Evolutionary conservation across 2,329 filamentous ascomycete species (phyloP), one percentile per base, ranked within the genome.

Genomic region (Arthrobotrys pseudoclavata): DNA sequence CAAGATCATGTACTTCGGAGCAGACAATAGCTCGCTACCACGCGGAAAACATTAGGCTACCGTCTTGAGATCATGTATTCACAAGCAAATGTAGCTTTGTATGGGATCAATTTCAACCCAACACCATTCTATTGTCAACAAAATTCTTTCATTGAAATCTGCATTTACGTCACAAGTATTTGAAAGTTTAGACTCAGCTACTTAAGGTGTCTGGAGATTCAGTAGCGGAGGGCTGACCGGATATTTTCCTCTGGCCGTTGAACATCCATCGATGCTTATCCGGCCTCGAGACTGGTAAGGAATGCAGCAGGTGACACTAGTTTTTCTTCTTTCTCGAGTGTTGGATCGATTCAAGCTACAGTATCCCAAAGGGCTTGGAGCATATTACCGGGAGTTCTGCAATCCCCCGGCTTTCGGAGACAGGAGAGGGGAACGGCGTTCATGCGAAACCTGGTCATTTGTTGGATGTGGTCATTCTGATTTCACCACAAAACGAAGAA

Each of bases 31-130:
- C 45, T 13, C 15, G 22, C 45, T 15, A 26, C 12, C 12, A 15
- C 2, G 31, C 10, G 22, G 47, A 53, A 31, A 53, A 53, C 50
- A 53, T 53, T 45, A 45, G 42, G 20, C 42, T 20, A 45, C 15
- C 20, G 15, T 45, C 42, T 50, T 50, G 47, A 50, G 47, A 50
- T 26, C 26, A 50, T 50, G 50, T 53, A 53, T 29, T 9, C 3
- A 31, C 7, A 2, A 50, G 47, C 20, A 26, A 1, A 60, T 26
- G 42, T 20, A 45, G 42, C 15, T 5, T 45, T 42, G 13, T n/a
- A 42, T 15, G 37, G 37, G 31, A 34, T 34, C 15, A 15, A 12
- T 1, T 15, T 40, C 37, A 40, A 15, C 42, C n/a, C 15, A 45
- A 6, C 4, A 45, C 2, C n/a, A 3, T 45, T 9, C 42, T 7